Evolutionary conservation across 768 basidiomycete genomes (phyloP).

Genomic region (Pleurotus djamor): DNA sequence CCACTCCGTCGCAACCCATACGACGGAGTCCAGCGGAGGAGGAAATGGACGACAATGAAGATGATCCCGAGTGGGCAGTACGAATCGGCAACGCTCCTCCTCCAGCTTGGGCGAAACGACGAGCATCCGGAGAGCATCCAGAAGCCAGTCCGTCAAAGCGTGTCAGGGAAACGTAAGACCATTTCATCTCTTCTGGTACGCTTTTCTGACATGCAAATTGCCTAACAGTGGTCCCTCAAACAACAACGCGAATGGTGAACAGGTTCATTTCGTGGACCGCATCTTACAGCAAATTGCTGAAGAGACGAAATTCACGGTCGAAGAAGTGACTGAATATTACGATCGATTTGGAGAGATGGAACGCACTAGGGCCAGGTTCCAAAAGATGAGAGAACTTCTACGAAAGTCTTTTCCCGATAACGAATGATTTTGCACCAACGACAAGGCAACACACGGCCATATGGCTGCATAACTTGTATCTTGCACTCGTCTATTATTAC

Average conservation of each 20-base stretch:
- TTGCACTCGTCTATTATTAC: conserved; percentile 18
- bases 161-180: conserved; percentile 33
- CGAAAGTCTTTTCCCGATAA: conserved; percentile 33
- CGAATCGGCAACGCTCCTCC: conserved; percentile 60
- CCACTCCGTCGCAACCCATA: not conserved
- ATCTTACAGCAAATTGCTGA: conserved; percentile 63
- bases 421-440: not conserved
- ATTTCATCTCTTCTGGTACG: conserved; percentile 32
- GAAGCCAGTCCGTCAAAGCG: conserved; percentile 39
- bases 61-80: conserved; percentile 66
- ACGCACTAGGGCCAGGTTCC: conserved; percentile 62
- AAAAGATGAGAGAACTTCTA: conserved; percentile 60
- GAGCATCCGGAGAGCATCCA: conserved; percentile 34
- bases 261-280: conserved; percentile 66
- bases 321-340: conserved; percentile 79
- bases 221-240: conserved; percentile 15
- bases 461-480: too few species aligned
- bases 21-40: conserved; percentile 50
- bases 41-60: conserved; percentile 60
- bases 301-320: conserved; percentile 68
- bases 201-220: conserved; percentile 66
- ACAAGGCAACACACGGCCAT: not conserved
- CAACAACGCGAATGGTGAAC: conserved; percentile 59
- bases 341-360: conserved; percentile 72
- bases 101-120: conserved; percentile 70